phyloP scores from a whole-genome alignment of 2,329 filamentous ascomycete genomes.

The Talaromyces sp. region DNA sequence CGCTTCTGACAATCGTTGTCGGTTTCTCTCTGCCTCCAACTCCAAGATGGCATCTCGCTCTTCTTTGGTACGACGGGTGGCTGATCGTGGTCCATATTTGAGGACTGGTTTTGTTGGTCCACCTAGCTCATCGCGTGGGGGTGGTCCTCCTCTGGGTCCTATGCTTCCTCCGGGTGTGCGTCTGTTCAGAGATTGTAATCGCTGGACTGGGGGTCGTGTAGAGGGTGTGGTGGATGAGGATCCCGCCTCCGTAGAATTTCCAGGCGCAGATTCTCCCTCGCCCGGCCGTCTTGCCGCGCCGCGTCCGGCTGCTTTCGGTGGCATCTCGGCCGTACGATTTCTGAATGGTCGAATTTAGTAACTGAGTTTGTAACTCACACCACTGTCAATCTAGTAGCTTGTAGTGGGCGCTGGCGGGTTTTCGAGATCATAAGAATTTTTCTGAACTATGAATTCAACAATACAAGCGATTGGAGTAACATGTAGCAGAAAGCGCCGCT shows the following conservation, averaged over 20 bases:
- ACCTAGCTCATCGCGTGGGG: conserved; percentile 27
- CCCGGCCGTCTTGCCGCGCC: conserved; percentile 2
- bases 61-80: conserved; percentile 43
- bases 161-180: conserved; percentile 38
- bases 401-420: background rate
- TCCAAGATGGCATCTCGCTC: conserved; percentile 45
- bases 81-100: conserved; percentile 44
- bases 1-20: conserved; percentile 39
- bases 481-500: background rate
- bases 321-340: conserved; percentile 26
- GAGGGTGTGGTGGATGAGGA: conserved; percentile 19
- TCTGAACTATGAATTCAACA: background rate
- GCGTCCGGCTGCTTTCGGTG: conserved; percentile 33
- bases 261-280: conserved; percentile 10
- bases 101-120: conserved; percentile 35
- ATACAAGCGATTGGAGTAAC: background rate
- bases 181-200: conserved; percentile 43
- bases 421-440: background rate
- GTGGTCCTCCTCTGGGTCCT: conserved; percentile 24
- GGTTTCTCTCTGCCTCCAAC: conserved; percentile 40
- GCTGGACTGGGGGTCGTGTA: conserved; percentile 37
- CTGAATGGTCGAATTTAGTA: background rate
- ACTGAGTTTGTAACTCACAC: background rate
- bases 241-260: conserved; percentile 18
- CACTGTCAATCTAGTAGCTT: background rate